These are phyloP conservation scores for Penicillium sp. DNA, from an alignment of 2,329 filamentous ascomycete genomes.

Conservation along the genomic window DNA sequence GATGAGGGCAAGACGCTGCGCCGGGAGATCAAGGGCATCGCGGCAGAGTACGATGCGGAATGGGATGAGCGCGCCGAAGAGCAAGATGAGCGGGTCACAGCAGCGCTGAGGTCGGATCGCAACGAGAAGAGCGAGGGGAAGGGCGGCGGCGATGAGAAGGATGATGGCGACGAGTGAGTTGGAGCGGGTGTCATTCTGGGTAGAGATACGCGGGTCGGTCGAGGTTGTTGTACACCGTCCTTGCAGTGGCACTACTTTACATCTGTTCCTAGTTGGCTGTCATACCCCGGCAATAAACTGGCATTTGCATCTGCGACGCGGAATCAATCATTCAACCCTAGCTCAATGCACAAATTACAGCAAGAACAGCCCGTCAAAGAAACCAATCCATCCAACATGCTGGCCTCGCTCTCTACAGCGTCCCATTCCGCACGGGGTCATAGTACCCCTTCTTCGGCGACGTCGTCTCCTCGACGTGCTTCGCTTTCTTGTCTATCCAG, in stretches of 20 bases:
- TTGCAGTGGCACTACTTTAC: too few relatives aligned
- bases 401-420: too few relatives aligned
- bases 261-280: too few relatives aligned
- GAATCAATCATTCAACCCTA: too few relatives aligned
- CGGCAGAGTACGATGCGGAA: conserved; percentile 83
- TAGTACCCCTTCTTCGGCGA: conserved; percentile 39
- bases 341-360: too few relatives aligned
- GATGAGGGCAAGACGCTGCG: conserved; percentile 76
- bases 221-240: too few relatives aligned
- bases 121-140: conserved; percentile 38
- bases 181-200: not conserved
- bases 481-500: conserved; percentile 23
- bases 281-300: too few relatives aligned
- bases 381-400: too few relatives aligned
- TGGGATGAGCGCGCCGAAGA: conserved; percentile 79
- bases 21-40: conserved; percentile 74
- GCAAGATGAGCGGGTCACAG: conserved; percentile 58
- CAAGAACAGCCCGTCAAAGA: too few relatives aligned
- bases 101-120: conserved; percentile 53
- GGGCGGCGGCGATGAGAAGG: conserved; percentile 28
- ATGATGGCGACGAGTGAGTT: conserved; percentile 31
- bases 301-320: too few relatives aligned
- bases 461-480: conserved; percentile 25
- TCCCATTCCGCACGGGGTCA: conserved; percentile 43
- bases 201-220: too few relatives aligned